Conservation (phyloP, 176 grass and related monocot species). For the Elaeis guineensis region DNA sequence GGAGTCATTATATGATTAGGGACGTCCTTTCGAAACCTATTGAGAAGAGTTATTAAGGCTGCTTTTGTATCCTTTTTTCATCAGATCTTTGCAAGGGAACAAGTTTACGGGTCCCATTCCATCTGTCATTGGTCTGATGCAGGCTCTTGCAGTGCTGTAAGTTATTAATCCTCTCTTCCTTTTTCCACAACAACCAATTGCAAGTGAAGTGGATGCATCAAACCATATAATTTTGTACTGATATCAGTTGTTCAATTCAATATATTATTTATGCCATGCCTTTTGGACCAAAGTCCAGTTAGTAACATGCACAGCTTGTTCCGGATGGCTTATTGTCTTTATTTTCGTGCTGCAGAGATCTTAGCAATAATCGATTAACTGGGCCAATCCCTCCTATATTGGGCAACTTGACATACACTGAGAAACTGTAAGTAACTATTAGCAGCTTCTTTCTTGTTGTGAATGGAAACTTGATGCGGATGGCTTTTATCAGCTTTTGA, state of each 20-base stretch:
- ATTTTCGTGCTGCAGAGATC: constrained; percentile 41
- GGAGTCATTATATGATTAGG: no score
- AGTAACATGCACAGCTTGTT: no score
- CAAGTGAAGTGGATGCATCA: no score
- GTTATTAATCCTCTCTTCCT: constrained; percentile 4
- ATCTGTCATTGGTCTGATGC: constrained; percentile 96
- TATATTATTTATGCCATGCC: no score
- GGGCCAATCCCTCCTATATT: constrained; percentile 80
- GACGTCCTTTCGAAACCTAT: no score
- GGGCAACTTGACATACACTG: constrained; percentile 95
- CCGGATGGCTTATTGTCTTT: neutral
- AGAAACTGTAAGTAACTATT: constrained; percentile 73
- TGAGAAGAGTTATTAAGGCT: neutral
- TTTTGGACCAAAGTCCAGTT: no score
- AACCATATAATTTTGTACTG: no score
- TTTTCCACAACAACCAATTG: no score
- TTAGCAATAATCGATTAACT: constrained; percentile 84
- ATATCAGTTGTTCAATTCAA: no score
- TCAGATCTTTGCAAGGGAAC: constrained; percentile 94
- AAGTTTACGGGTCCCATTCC: constrained; percentile 78
- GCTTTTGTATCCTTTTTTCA: neutral
- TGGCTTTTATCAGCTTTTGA: no score
- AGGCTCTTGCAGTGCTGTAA: constrained; percentile 93
- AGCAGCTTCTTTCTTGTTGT: neutral
- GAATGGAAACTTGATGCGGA: no score